These are phyloP conservation scores for Irpex sp. DNA, from an alignment of 1,284 basidiomycete genomes.

Conservation along the genomic window DNA sequence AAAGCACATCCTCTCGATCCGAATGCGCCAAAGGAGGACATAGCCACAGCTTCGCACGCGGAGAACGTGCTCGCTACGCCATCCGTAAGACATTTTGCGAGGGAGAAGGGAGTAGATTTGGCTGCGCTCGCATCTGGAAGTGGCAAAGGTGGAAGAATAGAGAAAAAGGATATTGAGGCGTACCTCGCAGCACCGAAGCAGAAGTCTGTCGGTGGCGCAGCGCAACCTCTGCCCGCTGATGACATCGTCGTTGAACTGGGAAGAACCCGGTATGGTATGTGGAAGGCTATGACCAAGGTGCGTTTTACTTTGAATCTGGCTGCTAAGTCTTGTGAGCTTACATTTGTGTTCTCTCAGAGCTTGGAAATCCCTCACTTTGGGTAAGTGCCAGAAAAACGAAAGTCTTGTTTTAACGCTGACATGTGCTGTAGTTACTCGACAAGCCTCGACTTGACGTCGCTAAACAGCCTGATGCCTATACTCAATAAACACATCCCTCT, in stretches of 20 bases:
- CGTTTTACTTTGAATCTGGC: slow-evolving; percentile 5
- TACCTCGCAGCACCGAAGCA: slow-evolving; percentile 35
- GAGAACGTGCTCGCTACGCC: slow-evolving; percentile 65
- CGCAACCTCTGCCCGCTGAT: slow-evolving; percentile 12
- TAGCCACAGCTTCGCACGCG: slow-evolving; percentile 16
- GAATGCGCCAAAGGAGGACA: slow-evolving; percentile 29
- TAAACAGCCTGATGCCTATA: slow-evolving; percentile 67
- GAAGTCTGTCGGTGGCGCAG: neutral
- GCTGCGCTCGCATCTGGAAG: slow-evolving; percentile 60
- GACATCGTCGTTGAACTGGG: slow-evolving; percentile 70
- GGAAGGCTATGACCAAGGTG: slow-evolving; percentile 82
- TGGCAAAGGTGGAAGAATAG: slow-evolving; percentile 74
- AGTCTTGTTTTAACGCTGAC: neutral
- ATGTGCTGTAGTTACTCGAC: slow-evolving; percentile 60
- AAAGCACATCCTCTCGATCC: slow-evolving; percentile 70
- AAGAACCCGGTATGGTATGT: slow-evolving; percentile 81
- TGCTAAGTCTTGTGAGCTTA: no score
- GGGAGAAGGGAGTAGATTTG: slow-evolving; percentile 64
- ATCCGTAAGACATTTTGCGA: slow-evolving; percentile 76
- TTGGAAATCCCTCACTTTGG: slow-evolving; percentile 57
- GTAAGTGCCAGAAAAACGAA: slow-evolving; percentile 17
- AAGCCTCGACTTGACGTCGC: slow-evolving; percentile 77
- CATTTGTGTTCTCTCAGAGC: slow-evolving; percentile 41
- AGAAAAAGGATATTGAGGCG: slow-evolving; percentile 71
- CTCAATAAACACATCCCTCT: slow-evolving; percentile 72